Evolutionary conservation across 331 rosid genomes (phyloP).

Genomic region (Erythrophleum ivorense): DNA sequence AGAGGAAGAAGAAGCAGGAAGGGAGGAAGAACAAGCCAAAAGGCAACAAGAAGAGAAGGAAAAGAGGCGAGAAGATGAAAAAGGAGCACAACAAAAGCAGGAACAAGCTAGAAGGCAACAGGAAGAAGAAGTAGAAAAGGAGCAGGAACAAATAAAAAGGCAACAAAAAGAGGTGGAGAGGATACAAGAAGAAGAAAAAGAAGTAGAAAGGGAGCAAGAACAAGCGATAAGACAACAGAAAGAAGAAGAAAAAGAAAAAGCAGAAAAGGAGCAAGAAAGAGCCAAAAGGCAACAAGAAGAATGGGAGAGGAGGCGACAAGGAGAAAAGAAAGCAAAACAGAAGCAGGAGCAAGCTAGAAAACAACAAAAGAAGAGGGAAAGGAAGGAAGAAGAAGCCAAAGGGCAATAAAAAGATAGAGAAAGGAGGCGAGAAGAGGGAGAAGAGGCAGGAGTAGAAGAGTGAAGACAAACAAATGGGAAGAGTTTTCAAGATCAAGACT

Average conservation of each 20-base stretch:
- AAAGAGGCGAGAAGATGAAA: too few relatives aligned
- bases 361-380: not conserved
- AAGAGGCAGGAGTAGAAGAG: not conserved
- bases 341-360: not conserved
- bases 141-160: too few relatives aligned
- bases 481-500: constrained; percentile 31
- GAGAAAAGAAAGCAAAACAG: not conserved
- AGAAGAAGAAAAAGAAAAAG: too few relatives aligned
- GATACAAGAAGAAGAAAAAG: not conserved
- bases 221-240: not conserved
- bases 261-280: not conserved
- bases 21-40: too few relatives aligned
- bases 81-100: not conserved
- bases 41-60: not conserved
- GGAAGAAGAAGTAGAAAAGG: not conserved
- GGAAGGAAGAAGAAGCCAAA: constrained; percentile 1
- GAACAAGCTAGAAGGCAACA: not conserved
- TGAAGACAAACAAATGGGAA: constrained; percentile 2
- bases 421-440: not conserved
- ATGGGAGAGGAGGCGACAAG: not conserved
- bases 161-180: not conserved
- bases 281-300: not conserved
- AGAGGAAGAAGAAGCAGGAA: too few relatives aligned
- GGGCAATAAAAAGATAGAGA: not conserved
- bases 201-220: not conserved